These are phyloP conservation scores for Huntiella moniliformis DNA, from an alignment of 2,329 filamentous ascomycete species.

Conservation along the genomic window DNA sequence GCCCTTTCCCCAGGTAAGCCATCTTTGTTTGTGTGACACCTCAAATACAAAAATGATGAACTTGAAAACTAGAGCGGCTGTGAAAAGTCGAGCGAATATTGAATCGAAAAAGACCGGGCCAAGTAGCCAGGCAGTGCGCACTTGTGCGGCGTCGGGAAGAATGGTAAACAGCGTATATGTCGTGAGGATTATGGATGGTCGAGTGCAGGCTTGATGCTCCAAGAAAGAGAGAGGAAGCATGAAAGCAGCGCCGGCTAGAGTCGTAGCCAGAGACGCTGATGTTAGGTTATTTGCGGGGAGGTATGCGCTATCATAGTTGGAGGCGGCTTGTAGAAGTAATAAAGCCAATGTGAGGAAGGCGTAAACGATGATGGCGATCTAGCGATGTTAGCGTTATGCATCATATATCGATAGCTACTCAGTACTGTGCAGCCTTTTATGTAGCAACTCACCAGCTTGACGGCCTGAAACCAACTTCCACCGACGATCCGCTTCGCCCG, in stretches of 20 bases:
- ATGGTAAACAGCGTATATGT: constrained; percentile 24
- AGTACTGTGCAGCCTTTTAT: not conserved
- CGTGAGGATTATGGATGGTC: constrained; percentile 25
- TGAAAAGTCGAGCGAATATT: constrained; percentile 19
- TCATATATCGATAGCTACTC: constrained; percentile 15
- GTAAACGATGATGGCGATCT: constrained; percentile 16
- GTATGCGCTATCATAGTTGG: constrained; percentile 9
- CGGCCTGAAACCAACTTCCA: constrained; percentile 19
- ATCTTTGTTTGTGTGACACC: constrained; percentile 21
- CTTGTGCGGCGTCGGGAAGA: constrained; percentile 25
- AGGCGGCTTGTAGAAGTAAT: constrained; percentile 16
- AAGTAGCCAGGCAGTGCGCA: constrained; percentile 25
- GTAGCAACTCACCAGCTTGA: constrained; percentile 16
- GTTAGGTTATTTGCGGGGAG: constrained; percentile 14
- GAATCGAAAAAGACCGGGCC: constrained; percentile 10
- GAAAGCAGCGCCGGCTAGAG: constrained; percentile 17
- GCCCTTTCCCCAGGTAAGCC: constrained; percentile 20
- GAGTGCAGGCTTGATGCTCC: constrained; percentile 21
- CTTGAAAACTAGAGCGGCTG: constrained; percentile 20
- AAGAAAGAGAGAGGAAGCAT: constrained; percentile 18
- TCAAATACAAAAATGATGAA: constrained; percentile 21
- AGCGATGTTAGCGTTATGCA: not conserved
- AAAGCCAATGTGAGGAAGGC: constrained; percentile 18
- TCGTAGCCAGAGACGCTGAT: constrained; percentile 17
- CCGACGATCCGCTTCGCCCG: constrained; percentile 19